phyloP scores from a whole-genome alignment of 1,139 yeast species.

The Protomyces inouyei region DNA sequence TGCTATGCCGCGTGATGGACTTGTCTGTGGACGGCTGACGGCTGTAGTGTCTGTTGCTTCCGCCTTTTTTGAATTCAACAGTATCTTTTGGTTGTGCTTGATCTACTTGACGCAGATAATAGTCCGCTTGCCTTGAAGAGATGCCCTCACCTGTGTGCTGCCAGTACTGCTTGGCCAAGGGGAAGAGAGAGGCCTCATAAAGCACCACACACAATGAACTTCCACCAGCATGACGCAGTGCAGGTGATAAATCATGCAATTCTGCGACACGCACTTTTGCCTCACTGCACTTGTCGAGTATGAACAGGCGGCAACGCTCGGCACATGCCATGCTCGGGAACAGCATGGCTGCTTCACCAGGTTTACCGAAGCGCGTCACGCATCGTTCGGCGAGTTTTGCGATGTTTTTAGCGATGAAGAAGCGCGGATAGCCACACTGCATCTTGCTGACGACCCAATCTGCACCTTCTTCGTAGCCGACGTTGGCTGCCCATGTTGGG shows the following conservation, averaged over 20 bases:
- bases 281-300: background rate
- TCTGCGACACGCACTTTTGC: constrained; percentile 54
- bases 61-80: constrained; percentile 29
- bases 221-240: constrained; percentile 52
- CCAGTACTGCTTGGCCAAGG: constrained; percentile 83
- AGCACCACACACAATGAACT: constrained; percentile 73
- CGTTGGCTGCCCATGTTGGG: constrained; percentile 90
- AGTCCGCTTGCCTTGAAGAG: constrained; percentile 84
- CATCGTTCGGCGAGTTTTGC: constrained; percentile 32
- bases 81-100: constrained; percentile 46
- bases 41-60: constrained; percentile 25
- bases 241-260: constrained; percentile 70
- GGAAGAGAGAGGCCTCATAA: constrained; percentile 54
- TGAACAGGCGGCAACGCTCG: constrained; percentile 75
- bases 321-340: constrained; percentile 78
- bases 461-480: constrained; percentile 87
- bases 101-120: constrained; percentile 49
- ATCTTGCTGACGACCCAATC: constrained; percentile 75
- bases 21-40: constrained; percentile 13
- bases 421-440: constrained; percentile 77
- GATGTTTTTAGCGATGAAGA: constrained; percentile 27
- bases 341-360: constrained; percentile 64
- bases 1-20: constrained; percentile 25
- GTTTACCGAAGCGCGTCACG: constrained; percentile 62
- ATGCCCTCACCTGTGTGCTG: constrained; percentile 95